phyloP scores from a whole-genome alignment of 352 stramenopile species.

The Pythium myriotylum region DNA sequence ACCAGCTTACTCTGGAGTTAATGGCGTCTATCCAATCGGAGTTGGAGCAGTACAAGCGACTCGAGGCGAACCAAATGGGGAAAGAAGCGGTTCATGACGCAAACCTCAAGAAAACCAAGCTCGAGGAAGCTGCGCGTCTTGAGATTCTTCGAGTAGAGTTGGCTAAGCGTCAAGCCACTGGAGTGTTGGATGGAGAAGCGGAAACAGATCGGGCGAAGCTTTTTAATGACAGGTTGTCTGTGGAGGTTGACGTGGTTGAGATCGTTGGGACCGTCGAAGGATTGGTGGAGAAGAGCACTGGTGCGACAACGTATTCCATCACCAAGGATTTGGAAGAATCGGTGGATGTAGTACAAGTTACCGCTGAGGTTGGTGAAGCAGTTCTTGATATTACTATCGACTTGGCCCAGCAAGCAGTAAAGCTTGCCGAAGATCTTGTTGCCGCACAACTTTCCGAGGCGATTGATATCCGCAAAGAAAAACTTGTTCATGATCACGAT shows the following conservation, averaged over 20 bases:
- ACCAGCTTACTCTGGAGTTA: conserved; percentile 39
- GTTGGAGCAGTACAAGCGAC: conserved; percentile 38
- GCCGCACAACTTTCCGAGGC: not conserved
- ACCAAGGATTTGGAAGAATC: not conserved
- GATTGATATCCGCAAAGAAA: conserved; percentile 2
- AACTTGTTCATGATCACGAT: conserved; percentile 17
- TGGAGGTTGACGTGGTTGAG: conserved; percentile 19
- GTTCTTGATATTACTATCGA: not conserved
- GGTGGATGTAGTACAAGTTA: not conserved
- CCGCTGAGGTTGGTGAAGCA: conserved; percentile 1
- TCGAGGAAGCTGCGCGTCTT: conserved; percentile 12
- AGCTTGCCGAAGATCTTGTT: not conserved
- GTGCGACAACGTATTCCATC: not conserved
- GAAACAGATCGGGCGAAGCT: not conserved
- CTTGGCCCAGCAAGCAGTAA: not conserved
- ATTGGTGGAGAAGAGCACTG: not conserved
- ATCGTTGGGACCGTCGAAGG: conserved; percentile 11
- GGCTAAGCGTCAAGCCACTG: conserved; percentile 1
- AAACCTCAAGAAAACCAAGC: conserved; percentile 7
- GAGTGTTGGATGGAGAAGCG: not conserved
- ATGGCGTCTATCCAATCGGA: conserved; percentile 39
- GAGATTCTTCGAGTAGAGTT: conserved; percentile 17
- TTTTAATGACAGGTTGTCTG: not conserved
- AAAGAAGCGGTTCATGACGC: conserved; percentile 2
- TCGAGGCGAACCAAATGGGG: not conserved